A percentile compares a stretch with the other conserved stretches of the same genome.
These are phyloP conservation scores for Fusarium beomiforme DNA, from an alignment of 2,329 filamentous ascomycete species.

Conservation along the genomic window DNA sequence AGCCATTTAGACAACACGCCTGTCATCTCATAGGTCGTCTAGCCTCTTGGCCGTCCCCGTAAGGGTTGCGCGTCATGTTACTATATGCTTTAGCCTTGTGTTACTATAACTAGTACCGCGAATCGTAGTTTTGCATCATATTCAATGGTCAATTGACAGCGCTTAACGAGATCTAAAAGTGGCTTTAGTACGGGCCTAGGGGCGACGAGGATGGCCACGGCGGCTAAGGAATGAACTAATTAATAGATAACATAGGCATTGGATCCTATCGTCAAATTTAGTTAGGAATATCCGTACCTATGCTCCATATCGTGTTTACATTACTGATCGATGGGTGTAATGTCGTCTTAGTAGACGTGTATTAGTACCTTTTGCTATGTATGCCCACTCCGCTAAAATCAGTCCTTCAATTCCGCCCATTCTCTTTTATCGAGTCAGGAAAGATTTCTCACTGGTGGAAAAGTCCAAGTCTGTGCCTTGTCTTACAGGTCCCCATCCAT, in stretches of 20 bases:
- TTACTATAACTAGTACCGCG: neutral
- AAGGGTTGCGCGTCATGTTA: neutral
- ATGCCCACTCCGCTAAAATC: neutral
- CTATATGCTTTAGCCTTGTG: conserved; percentile 1
- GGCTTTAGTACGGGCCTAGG: conserved; percentile 7
- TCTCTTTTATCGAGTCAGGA: neutral
- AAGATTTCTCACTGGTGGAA: neutral
- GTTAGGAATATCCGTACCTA: neutral
- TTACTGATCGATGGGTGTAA: neutral
- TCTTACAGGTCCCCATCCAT: neutral
- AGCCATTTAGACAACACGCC: neutral
- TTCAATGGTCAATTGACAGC: neutral
- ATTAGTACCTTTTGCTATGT: neutral
- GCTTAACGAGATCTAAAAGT: neutral
- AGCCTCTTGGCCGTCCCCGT: neutral
- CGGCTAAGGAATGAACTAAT: conserved; percentile 4
- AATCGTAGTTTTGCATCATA: neutral
- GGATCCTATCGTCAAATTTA: neutral
- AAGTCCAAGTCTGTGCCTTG: neutral
- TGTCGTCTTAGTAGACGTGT: neutral
- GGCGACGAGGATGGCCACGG: neutral
- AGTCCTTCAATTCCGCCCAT: neutral
- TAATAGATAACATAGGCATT: too few relatives aligned
- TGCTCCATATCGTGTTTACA: neutral
- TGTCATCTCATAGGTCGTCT: neutral